A percentile compares a stretch with the other conserved stretches of the same genome.
Evolutionary conservation across 305 asterid genomes (phyloP).

Genomic region (Solanum aculeatissimum): DNA sequence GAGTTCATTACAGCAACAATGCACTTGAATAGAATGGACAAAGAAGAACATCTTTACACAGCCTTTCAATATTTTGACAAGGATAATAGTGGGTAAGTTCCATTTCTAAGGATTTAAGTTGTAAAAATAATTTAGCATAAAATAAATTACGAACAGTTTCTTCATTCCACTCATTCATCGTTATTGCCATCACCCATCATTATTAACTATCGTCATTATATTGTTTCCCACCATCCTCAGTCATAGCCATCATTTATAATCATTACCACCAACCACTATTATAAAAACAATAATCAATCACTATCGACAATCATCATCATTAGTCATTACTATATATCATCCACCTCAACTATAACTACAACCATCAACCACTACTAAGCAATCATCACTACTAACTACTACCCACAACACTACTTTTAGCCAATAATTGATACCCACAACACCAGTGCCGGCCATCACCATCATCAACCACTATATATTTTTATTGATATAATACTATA

Average conservation of each 20-base stretch:
- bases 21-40: constrained; percentile 95
- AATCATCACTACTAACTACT: neutral
- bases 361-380: neutral
- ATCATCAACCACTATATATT: neutral
- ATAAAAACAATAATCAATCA: neutral
- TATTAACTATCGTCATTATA: neutral
- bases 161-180: neutral
- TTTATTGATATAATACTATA: neutral
- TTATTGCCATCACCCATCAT: neutral
- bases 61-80: constrained; percentile 96
- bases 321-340: neutral
- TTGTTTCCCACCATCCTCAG: neutral
- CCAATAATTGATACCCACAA: neutral
- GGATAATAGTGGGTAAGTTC: constrained; percentile 78
- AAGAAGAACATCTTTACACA: constrained; percentile 96
- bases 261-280: neutral
- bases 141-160: too few species aligned
- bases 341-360: neutral
- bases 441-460: neutral
- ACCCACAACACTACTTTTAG: neutral
- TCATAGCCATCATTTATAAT: neutral
- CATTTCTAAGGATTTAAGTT: neutral
- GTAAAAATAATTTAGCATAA: too few species aligned
- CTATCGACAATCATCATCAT: neutral
- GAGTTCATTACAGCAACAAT: constrained; percentile 98